These are phyloP conservation scores for Xerocomus spinulosus DNA, from an alignment of 768 basidiomycete species.

Conservation along the genomic window DNA sequence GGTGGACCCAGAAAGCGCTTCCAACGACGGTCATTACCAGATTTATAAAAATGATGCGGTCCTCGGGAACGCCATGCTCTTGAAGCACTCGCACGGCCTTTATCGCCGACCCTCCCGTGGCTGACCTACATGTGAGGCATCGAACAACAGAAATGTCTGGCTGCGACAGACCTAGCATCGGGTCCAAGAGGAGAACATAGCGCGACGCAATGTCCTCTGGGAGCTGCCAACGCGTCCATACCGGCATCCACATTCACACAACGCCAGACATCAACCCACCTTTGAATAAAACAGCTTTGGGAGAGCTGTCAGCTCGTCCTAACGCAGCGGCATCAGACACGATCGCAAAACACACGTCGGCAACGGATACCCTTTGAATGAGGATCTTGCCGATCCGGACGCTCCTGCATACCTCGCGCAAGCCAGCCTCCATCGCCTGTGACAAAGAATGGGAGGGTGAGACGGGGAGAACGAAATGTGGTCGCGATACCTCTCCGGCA, in stretches of 20 bases:
- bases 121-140: conserved; percentile 31
- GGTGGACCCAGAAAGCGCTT: not conserved
- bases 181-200: conserved; percentile 92
- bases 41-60: conserved; percentile 93
- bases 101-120: conserved; percentile 96
- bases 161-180: conserved; percentile 79
- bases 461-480: not conserved
- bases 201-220: conserved; percentile 89
- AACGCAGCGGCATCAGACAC: conserved; percentile 1
- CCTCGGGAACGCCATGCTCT: conserved; percentile 89
- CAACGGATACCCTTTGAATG: conserved; percentile 77
- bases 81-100: conserved; percentile 94
- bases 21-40: conserved; percentile 44
- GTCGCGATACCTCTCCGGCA: conserved; percentile 77
- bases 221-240: conserved; percentile 51
- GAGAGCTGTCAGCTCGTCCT: conserved; percentile 93
- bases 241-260: too few species aligned
- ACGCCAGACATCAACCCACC: conserved; percentile 32
- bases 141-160: not conserved
- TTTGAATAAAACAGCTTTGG: conserved; percentile 93
- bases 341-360: not conserved
- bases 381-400: conserved; percentile 97
- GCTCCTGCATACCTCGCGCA: conserved; percentile 92
- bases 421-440: conserved; percentile 98
- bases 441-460: not conserved